Base-by-base conservation (phyloP, 352 stramenopile species). In the Detonula confervacea region DNA sequence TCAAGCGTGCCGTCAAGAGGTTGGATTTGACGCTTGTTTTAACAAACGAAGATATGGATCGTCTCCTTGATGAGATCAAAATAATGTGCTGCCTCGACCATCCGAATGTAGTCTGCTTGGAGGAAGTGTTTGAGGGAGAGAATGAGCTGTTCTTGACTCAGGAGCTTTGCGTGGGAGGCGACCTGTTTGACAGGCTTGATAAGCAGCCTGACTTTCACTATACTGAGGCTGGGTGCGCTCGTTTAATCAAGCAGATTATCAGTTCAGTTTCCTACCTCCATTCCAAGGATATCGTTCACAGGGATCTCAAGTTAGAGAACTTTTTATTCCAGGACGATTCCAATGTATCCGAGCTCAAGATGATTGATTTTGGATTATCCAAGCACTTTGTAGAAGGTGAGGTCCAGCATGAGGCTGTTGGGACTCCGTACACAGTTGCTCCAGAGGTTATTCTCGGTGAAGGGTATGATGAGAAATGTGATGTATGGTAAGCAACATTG, bases 221-320 rank as follows among this genome's bases (percentile, higher is more conserved):
- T 90, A 98, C 96, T 18, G 97, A 99, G 80, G 87, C 92, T 0
- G 95, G 98, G 77, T 97, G 96, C 42, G 96, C 96, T 33, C 80
- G 94, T 14, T 83, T 99, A 22, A 93, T 99, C 62, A 96, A 96
- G 73, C 98, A 98, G 78, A 98, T 99, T 84, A 92, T 98, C 9
- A 93, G 96, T 75, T 96, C 95, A 6, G 96, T 99, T n/a, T 95
- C 96, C 64, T 98, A 99, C 87, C 97, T 98, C 83, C 97, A 99
- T 88, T 94, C 95, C 14, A 92, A 94, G 80, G 90, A 89, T 18
- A 95, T 97, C 62, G 98, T 97, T 83, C 97, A 99, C 76, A 93
- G 97, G 27, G 97, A 99, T 85, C 90, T 99, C 47, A 99, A 99
- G 90, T 92, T 98, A 0, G 97, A 99, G 75, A 99, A 98, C 63